Percentiles rank a stretch among this genome's conserved stretches.
phyloP scores from a whole-genome alignment of 169 alveolate species.

The Plasmodium knowlesi region DNA sequence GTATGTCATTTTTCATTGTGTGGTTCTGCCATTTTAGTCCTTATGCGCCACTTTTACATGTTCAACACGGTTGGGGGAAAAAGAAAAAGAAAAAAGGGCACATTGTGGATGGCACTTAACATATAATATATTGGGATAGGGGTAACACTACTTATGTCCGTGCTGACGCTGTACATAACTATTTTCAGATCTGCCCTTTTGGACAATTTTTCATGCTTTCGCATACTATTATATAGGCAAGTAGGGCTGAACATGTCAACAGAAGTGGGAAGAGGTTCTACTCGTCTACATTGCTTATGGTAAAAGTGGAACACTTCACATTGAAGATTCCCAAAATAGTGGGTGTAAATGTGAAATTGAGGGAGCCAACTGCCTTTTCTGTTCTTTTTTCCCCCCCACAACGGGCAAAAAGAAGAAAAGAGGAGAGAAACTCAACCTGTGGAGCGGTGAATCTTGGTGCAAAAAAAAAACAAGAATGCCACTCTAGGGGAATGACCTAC shows the following conservation, averaged over 20 bases:
- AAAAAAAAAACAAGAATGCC: not conserved
- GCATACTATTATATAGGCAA: not conserved
- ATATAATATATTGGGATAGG: not conserved
- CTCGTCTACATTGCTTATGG: not conserved
- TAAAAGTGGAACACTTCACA: not conserved
- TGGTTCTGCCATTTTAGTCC: not conserved
- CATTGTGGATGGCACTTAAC: not conserved
- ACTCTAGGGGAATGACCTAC: not conserved
- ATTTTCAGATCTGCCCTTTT: not conserved
- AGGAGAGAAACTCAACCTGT: not conserved
- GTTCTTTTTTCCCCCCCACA: not conserved
- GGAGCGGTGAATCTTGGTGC: not conserved
- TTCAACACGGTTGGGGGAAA: not conserved
- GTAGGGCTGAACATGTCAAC: not conserved
- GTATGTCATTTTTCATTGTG: not conserved
- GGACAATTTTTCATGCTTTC: not conserved
- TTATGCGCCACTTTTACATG: not conserved
- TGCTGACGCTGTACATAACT: not conserved
- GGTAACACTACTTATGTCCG: not conserved
- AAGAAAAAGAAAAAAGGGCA: not conserved
- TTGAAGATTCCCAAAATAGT: not conserved
- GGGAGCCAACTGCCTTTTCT: not conserved
- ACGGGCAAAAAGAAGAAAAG: not conserved
- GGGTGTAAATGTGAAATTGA: not conserved
- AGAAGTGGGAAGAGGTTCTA: not conserved